Base-by-base conservation (phyloP, 2,329 filamentous ascomycete species). In the Colletotrichum shisoi region DNA sequence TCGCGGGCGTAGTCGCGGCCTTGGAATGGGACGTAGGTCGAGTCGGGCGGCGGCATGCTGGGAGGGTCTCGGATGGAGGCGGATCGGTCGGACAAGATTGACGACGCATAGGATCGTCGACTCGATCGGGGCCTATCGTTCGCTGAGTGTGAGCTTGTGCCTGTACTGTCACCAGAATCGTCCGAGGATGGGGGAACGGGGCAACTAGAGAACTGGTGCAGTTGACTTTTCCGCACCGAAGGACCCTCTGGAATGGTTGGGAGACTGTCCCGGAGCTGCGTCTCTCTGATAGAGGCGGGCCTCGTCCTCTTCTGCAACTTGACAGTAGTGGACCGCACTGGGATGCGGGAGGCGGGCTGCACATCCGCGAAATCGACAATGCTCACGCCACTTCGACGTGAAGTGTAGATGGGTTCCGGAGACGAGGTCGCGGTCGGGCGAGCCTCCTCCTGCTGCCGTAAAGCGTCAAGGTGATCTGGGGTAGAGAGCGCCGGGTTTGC, bases 31-130 rank as follows among this genome's bases (percentile, higher is more conserved):
- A 84, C 75, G 72, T 91, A 92, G 5, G 87, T 84, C 1, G 85
- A 83, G 70, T 91, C 89, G 42, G 87, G 84, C 3, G 88, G 86
- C 5, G 83, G 83, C 74, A 91, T 88, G 68, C 82, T 80, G 2
- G 85, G 84, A 4, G 86, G 84, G 58, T 90, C 89, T 61, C 83
- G 77, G 64, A 87, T 81, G 9, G 85, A 87, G 27, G 79, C 81
- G 31, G 82, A 81, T 64, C 78, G 78, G 72, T 75, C 69, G 12
- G 85, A 86, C 58, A 79, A 78, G 66, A 85, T 76, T 40, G 84
- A 87, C 2, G 84, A 79, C 69, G 86, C 83, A 71, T 87, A 87
- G n/a, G 81, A 77, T 69, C 78, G 78, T 58, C 80, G 77, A 15
- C 77, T 78, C 60, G 79, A 76, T 68, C 79, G 78, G 68, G 78